phyloP scores from a whole-genome alignment of 2,329 filamentous ascomycete species.

The Meredithiella fracta region DNA sequence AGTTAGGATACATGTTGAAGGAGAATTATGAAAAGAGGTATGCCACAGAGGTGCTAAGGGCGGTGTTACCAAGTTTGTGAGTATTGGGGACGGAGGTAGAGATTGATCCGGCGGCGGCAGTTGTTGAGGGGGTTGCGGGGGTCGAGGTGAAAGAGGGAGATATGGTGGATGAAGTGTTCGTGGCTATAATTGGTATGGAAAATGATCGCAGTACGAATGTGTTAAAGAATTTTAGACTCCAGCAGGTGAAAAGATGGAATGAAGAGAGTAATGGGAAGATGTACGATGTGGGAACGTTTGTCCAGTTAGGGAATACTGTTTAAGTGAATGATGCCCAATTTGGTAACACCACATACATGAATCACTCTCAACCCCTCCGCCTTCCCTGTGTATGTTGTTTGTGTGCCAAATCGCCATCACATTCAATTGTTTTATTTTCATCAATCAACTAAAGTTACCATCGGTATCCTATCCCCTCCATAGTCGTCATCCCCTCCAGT shows the following conservation, averaged over 20 bases:
- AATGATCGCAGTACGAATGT: slow-evolving; percentile 41
- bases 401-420: neutral
- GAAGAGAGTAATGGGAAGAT: slow-evolving; percentile 17
- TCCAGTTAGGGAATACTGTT: slow-evolving; percentile 5
- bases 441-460: neutral
- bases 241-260: slow-evolving; percentile 26
- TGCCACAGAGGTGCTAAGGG: slow-evolving; percentile 38
- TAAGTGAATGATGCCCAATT: neutral
- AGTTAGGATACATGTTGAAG: slow-evolving; percentile 40
- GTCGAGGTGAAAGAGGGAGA: slow-evolving; percentile 15
- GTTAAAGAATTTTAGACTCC: slow-evolving; percentile 39
- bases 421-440: neutral
- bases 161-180: slow-evolving; percentile 25
- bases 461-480: no score
- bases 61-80: slow-evolving; percentile 31
- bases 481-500: no score
- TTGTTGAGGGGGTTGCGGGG: slow-evolving; percentile 6
- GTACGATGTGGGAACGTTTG: slow-evolving; percentile 7
- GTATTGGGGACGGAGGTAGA: slow-evolving; percentile 28
- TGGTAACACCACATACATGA: no score
- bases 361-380: neutral
- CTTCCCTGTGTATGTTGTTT: neutral
- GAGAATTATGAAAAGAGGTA: slow-evolving; percentile 40
- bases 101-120: slow-evolving; percentile 26
- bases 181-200: slow-evolving; percentile 30